Base-by-base conservation (phyloP, 2,329 filamentous ascomycete genomes). In the Fusarium solani-melongenae region DNA sequence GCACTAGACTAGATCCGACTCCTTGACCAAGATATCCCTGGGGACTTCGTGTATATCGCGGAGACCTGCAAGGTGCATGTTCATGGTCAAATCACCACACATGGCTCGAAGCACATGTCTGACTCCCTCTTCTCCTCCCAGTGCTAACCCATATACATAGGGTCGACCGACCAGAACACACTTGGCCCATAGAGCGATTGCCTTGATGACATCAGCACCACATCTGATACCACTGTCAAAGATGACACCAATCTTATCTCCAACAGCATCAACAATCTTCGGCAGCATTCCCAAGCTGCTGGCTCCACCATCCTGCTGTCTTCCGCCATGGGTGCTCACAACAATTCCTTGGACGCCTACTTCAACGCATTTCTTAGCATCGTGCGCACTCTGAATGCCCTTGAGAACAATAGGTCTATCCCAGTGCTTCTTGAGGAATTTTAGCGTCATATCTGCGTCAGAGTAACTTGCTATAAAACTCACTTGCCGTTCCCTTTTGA, bases 61-160 rank as follows among this genome's bases (percentile, higher is more conserved):
- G 12, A 73, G 15, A 1, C 70, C 70, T 9, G 70, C 62, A 27
- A 72, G n/a, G 3, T 72, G 70, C 70, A 73, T 72, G 0, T 72
- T 72, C 70, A 72, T 73, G 2, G 70, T 73, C 20, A 67, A 20
- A 39, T 72, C 70, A n/a, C 66, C 70, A 39, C 70, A 73, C 3
- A 72, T 0, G 0, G 70, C 66, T 17, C 59, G 39, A 2, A 72
- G 33, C 5, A 72, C 69, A 15, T 72, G 57, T 1, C 68, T 39
- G 0, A 71, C 70, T 2, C 68, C 68, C 24, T 72, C 59, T 17
- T 72, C 68, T 5, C 70, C 68, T n/a, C 70, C 64, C 14, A 72
- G 53, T 15, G 60, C 64, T 4, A 69, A 36, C 1, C 68, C 68
- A 55, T 70, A 72, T 1, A 64, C 71, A 62, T 70, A 71, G 6